These are phyloP conservation scores for Lithocarpus polystachyus DNA, from an alignment of 306 rosid genomes.

Conservation along the genomic window DNA sequence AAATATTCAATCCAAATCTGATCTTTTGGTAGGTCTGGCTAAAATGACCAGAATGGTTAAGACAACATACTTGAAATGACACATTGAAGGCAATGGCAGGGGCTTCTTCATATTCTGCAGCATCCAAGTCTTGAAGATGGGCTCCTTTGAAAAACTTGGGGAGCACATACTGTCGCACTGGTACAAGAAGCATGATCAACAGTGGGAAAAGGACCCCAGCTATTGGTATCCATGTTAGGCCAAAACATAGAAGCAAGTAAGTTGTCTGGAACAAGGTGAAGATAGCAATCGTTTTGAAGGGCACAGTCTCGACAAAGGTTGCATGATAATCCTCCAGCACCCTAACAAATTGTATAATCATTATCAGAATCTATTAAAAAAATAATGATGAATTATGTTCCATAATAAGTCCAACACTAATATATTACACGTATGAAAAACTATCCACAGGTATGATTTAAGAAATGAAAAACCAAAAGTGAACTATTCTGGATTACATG, in stretches of 20 bases:
- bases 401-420: neutral
- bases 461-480: neutral
- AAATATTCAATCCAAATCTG: neutral
- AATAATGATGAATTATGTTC: neutral
- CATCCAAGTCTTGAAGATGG: conserved; percentile 93
- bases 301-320: conserved; percentile 79
- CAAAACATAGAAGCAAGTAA: conserved; percentile 88
- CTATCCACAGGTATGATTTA: neutral
- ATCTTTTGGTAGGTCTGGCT: neutral
- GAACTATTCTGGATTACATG: neutral
- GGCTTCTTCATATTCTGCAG: conserved; percentile 87
- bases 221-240: conserved; percentile 92
- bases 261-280: conserved; percentile 85
- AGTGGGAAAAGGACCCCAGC: conserved; percentile 94
- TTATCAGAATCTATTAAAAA: conserved; percentile 11
- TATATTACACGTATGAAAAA: neutral
- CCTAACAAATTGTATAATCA: conserved; percentile 37
- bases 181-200: conserved; percentile 98
- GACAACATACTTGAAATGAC: conserved; percentile 64
- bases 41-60: conserved; percentile 11
- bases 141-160: conserved; percentile 77
- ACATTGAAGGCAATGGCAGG: conserved; percentile 75
- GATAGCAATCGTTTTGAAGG: conserved; percentile 70
- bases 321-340: conserved; percentile 79
- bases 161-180: conserved; percentile 80